Evolutionary conservation across 306 rosid species (phyloP), one percentile per base, ranked within the genome.

Genomic region (Purshia tridentata): DNA sequence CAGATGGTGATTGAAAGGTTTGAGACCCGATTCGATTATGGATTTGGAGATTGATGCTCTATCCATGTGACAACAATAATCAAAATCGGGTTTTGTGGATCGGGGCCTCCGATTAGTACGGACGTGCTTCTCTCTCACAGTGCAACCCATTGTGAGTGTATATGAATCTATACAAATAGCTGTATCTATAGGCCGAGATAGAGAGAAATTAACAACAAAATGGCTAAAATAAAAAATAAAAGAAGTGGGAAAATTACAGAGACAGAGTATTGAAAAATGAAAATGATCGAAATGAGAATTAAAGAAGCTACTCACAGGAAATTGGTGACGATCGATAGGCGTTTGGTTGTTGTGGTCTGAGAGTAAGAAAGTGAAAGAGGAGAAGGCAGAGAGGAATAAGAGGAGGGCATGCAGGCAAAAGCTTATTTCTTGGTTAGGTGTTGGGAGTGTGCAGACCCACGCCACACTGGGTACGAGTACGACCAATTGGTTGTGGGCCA

Each of bases 111-210:
- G 97, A 84, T 84, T 89, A 9, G 96, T 76, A 47, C 96, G 90
- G 79, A 91, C 54, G 53, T 91, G 97, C 71, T 93, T 93, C 48
- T 93, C 98, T 65, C 94, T 89, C 63, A 85, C 85, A 11, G 91
- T 86, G 76, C 97, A 89, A 66, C 98, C 98, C 97, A 93, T 93
- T 70, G 35, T 42, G 68, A 1, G 6, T 35, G 3, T 35, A 19
- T 16, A 51, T 23, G 16, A 6, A 14, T 15, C 4, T 6, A 13
- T 35, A 69, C 11, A 12, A 18, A 18, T 14, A 51, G n/a, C 53
- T 45, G 70, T 23, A 47, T 66, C 40, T 23, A 14, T 47, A 15
- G 55, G 19, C 39, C 9, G 49, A 10, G 10, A 39, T 9, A 39
- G 35, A 23, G 35, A 11, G 11, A 37, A 7, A 45, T 15, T 13